Percentiles rank a stretch among this genome's conserved stretches.
phyloP scores from a whole-genome alignment of 192 early-diverging fungal genomes.

The Gonapodya prolifera region DNA sequence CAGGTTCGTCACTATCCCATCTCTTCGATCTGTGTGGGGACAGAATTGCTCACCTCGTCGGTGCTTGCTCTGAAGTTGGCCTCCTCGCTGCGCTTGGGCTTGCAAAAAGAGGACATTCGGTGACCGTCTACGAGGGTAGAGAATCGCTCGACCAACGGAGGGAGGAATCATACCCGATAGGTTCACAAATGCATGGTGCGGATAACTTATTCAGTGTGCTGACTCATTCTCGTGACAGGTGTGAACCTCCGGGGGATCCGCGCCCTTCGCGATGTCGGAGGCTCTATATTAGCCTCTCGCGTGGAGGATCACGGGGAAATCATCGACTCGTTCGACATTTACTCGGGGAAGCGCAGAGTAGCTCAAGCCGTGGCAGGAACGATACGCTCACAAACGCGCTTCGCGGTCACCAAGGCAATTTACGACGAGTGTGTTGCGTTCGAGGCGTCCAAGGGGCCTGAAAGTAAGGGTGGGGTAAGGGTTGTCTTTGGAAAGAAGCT shows the following conservation, averaged over 20 bases:
- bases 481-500: not conserved
- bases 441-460: not conserved
- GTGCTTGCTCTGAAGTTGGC: too few species aligned
- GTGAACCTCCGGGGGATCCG: conserved; percentile 3
- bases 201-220: not conserved
- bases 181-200: not conserved
- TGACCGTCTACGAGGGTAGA: not conserved
- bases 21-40: too few species aligned
- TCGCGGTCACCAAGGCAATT: not conserved
- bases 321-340: not conserved
- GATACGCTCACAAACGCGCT: not conserved
- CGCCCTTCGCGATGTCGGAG: not conserved
- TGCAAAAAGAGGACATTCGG: not conserved
- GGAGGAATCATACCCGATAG: not conserved
- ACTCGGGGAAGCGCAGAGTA: not conserved
- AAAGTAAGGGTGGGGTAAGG: not conserved
- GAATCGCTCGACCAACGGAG: not conserved
- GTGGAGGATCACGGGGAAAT: not conserved
- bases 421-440: not conserved
- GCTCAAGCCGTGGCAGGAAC: not conserved
- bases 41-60: too few species aligned
- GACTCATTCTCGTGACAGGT: not conserved
- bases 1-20: too few species aligned
- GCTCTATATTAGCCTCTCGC: not conserved
- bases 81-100: conserved; percentile 2